phyloP scores from a whole-genome alignment of 257 asterid species.

The Solanum pimpinellifolium region DNA sequence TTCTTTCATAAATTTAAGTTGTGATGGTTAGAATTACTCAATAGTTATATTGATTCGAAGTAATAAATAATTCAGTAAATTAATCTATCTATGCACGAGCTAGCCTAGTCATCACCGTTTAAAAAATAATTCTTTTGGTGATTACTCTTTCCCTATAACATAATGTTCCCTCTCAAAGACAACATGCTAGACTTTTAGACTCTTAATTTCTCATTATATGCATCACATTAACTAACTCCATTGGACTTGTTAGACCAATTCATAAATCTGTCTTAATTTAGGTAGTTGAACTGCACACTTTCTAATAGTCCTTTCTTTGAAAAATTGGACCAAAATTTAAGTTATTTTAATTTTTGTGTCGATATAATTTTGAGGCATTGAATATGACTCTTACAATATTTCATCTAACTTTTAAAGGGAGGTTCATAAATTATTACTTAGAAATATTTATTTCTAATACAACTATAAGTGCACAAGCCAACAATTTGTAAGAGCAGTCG shows the following conservation, averaged over 20 bases:
- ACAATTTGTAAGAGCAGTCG: background rate
- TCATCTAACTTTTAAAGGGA: background rate
- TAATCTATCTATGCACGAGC: background rate
- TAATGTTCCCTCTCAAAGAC: background rate
- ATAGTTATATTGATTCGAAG: background rate
- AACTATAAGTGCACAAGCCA: background rate
- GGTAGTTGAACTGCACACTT: background rate
- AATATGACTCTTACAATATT: background rate
- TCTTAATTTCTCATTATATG: background rate
- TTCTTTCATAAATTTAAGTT: background rate
- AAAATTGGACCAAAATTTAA: background rate
- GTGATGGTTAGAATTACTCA: background rate
- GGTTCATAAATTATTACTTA: background rate
- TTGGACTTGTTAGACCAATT: background rate
- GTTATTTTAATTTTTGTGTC: background rate
- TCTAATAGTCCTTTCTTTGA: background rate
- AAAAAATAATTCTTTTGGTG: background rate
- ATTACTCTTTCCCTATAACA: background rate
- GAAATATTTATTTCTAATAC: background rate
- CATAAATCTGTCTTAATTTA: background rate
- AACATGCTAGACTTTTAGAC: background rate
- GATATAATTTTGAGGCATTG: background rate
- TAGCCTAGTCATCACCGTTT: background rate
- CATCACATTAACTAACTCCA: background rate
- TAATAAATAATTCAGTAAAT: background rate